Evolutionary conservation across 768 basidiomycete species (phyloP), one percentile per base, ranked within the genome.

Genomic region (Leccinum ochraceum): DNA sequence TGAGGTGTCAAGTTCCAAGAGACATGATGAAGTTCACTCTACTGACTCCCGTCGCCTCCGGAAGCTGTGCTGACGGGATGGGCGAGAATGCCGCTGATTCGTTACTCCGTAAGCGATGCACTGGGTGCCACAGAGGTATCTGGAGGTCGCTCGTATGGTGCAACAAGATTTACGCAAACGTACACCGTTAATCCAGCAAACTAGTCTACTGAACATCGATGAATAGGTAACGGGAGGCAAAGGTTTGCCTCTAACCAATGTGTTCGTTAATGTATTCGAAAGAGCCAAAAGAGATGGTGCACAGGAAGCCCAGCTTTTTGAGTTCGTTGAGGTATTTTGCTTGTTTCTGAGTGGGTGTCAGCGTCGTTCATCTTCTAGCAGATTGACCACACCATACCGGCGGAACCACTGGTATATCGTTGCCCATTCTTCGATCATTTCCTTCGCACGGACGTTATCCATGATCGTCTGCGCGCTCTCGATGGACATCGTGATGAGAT

Each of bases 241-340:
- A 9, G 68, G 68, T 20, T 64, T 62, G 37, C 74, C 78, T 13
- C 62, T 82, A 26, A 76, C 72, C 55, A 82, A 82, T 57, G 78
- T 80, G 26, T 78, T 72, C 54, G 72, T 82, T 48, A 81, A 82
- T 56, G 71, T 82, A 20, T 68, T 82, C 58, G 77, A 75, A 65
- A 60, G 52, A 20, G 32, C 72, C 37, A 67, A 73, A 14, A 73
- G 74, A 17, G 73, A 75, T 20, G 60, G 60, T 28, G 57, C 57
- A 14, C 61, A 53, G 13, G 57, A 59, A 49, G 57, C 58, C 24
- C 32, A 48, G 37, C 46, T 78, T 20, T 66, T 80, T 5, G 60
- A 70, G 50, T 69, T 72, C 2, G 70, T 77, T n/a, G 66, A 76
- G 51, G 81, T 81, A 54, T n/a, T 65, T 71, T 67, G 4, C 32